Base-by-base conservation (phyloP, 2,329 filamentous ascomycete species). In the Calonectria pseudoturangicola region DNA sequence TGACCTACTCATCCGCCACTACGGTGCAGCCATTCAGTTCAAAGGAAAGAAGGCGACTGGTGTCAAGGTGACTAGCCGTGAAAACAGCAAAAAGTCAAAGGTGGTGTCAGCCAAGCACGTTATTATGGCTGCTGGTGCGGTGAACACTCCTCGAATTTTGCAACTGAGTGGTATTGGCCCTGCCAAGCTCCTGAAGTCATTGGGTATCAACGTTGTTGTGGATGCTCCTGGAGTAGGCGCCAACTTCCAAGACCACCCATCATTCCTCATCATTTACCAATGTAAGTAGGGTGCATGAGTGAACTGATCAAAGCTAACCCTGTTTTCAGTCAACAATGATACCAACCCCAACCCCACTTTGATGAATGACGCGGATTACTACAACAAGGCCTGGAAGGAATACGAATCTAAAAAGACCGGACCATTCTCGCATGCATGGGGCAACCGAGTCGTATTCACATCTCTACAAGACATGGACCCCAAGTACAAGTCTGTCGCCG, bases 131-230 rank as follows among this genome's bases (percentile, higher is more conserved):
- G 54, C 54, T 12, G 54, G 54, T 8, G 15, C 54, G 2, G 54
- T 60, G 13, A 60, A 60, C 54, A 60, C 54, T 21, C 36, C 54
- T 60, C 54, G 54, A 25, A 60, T 60, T 60, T 18, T 60, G 36
- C 54, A 60, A 60, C 13, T 60, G 6, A 60, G 54, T 15, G 54
- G 54, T 9, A 25, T 60, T 18, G 54, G 54, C 54, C 54, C 54
- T 6, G 33, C 54, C 10, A 60, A 60, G 33, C 54, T 60, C 36
- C 33, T 60, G 0, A n/a, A 60, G 4, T 41, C 54, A 15, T 18
- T 60, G 21, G 33, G 54, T 4, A 60, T 60, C 54, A 60, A 60
- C 15, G 54, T 60, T 10, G 33, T 60, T 16, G 21, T 60, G 21
- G 54, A 60, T 25, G 33, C 54, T 28, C 54, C 54, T 3, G 54